A percentile compares a stretch with the other conserved stretches of the same genome.
Evolutionary conservation across 768 basidiomycete species (phyloP).

Genomic region (Boletus reticuloceps): DNA sequence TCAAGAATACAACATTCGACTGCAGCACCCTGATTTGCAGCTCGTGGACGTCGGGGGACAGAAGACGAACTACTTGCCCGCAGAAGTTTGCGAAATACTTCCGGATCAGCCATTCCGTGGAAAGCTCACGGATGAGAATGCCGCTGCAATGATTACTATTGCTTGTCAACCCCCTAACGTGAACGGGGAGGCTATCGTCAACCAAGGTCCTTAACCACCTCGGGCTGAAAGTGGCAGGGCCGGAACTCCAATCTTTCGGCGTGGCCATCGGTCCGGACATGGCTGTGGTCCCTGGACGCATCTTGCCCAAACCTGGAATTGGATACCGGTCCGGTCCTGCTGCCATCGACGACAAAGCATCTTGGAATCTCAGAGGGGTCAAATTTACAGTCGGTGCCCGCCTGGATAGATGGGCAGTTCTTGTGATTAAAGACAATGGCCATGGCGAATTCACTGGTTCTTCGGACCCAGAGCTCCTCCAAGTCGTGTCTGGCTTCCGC

Average conservation of each 20-base stretch:
- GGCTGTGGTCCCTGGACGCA: conserved; percentile 55
- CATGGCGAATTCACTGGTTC: conserved; percentile 59
- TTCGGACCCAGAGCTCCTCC: conserved; percentile 51
- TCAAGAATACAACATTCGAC: conserved; percentile 41
- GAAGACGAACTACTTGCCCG: conserved; percentile 41
- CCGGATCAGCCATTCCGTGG: conserved; percentile 41
- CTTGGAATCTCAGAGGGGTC: conserved; percentile 54
- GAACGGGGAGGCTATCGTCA: conserved; percentile 45
- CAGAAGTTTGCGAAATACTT: conserved; percentile 51
- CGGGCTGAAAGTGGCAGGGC: conserved; percentile 36
- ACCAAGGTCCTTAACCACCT: conserved; percentile 42
- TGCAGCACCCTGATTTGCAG: conserved; percentile 40
- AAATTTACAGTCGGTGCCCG: conserved; percentile 58
- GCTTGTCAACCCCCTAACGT: conserved; percentile 50
- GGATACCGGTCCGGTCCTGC: conserved; percentile 35
- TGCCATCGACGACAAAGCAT: conserved; percentile 43
- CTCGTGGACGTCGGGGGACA: conserved; percentile 49
- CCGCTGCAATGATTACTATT: conserved; percentile 47
- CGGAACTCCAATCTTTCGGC: conserved; percentile 43
- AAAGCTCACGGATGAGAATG: conserved; percentile 56
- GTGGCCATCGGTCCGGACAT: conserved; percentile 46
- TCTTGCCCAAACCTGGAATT: conserved; percentile 43
- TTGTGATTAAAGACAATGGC: conserved; percentile 59
- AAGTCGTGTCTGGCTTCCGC: conserved; percentile 50
- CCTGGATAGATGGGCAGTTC: conserved; percentile 63